Percentiles rank a stretch among this genome's conserved stretches.
phyloP scores from a whole-genome alignment of 345 rosid genomes.

The Conringia planisiliqua region DNA sequence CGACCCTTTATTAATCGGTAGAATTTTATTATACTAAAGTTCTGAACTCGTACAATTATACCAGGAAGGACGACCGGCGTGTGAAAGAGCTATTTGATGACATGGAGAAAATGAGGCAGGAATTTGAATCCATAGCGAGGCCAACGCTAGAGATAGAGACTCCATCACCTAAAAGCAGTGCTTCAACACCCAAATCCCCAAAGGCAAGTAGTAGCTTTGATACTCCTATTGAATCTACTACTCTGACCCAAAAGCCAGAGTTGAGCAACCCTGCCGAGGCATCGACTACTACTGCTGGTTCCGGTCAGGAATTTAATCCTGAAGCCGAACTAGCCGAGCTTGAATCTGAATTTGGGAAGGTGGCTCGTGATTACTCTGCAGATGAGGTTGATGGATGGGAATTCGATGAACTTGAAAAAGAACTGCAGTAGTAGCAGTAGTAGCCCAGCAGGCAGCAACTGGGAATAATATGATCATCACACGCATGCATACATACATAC shows the following conservation, averaged over 20 bases:
- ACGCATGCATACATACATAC: background rate
- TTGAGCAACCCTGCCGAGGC: slow-evolving; percentile 31
- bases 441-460: slow-evolving; percentile 7
- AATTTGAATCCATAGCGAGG: slow-evolving; percentile 83
- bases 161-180: slow-evolving; percentile 41
- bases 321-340: slow-evolving; percentile 88
- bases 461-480: slow-evolving; percentile 17
- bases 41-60: slow-evolving; percentile 1
- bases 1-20: background rate
- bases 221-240: slow-evolving; percentile 33
- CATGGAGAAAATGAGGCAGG: slow-evolving; percentile 62
- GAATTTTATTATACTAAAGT: background rate
- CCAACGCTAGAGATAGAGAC: slow-evolving; percentile 75
- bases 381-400: slow-evolving; percentile 96
- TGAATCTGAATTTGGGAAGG: slow-evolving; percentile 91
- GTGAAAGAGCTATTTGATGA: slow-evolving; percentile 75
- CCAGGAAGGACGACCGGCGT: slow-evolving; percentile 64
- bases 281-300: slow-evolving; percentile 22
- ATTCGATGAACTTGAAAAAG: slow-evolving; percentile 93
- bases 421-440: slow-evolving; percentile 37
- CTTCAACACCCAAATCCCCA: slow-evolving; percentile 33
- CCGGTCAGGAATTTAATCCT: slow-evolving; percentile 32
- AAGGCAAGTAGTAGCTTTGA: slow-evolving; percentile 28
- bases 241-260: slow-evolving; percentile 33
- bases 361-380: slow-evolving; percentile 58